These are phyloP conservation scores for Alternaria tenuissima DNA, from an alignment of 2,329 filamentous ascomycete genomes.

Conservation along the genomic window DNA sequence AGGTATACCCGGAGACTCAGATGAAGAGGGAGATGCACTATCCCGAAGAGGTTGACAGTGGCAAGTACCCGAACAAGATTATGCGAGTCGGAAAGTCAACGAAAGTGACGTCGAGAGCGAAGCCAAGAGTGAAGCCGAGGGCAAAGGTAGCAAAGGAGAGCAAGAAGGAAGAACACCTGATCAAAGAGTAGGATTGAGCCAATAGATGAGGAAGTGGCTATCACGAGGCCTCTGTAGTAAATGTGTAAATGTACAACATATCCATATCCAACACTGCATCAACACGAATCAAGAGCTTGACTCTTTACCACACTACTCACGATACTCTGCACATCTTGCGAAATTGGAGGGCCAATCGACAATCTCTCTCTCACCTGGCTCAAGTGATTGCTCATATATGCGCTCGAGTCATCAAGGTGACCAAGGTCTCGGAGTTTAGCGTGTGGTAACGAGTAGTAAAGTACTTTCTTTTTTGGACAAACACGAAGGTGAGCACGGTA, in stretches of 20 bases:
- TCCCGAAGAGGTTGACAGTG: slow-evolving; percentile 34
- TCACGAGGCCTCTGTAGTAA: slow-evolving; percentile 3
- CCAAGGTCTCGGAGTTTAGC: not conserved
- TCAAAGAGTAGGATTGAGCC: slow-evolving; percentile 2
- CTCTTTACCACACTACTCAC: not conserved
- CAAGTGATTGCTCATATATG: not conserved
- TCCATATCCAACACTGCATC: slow-evolving; percentile 8
- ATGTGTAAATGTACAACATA: slow-evolving; percentile 19
- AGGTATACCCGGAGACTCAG: slow-evolving; percentile 43
- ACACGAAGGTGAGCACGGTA: not conserved
- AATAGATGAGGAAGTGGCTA: not conserved
- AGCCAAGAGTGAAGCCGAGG: not conserved
- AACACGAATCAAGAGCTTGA: not conserved
- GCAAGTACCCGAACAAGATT: slow-evolving; percentile 34
- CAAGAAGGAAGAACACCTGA: not conserved
- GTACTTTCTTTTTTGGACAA: not conserved
- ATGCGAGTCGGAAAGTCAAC: not conserved
- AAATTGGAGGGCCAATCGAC: not conserved
- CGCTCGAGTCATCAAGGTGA: not conserved
- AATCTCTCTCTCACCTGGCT: not conserved
- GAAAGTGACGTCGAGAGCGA: not conserved
- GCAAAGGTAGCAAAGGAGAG: not conserved
- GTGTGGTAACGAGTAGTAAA: not conserved
- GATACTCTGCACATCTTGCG: not conserved
- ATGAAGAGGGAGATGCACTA: slow-evolving; percentile 41